These are phyloP conservation scores for Phytophthora cryptogea DNA, from an alignment of 352 stramenopile species.

Conservation along the genomic window DNA sequence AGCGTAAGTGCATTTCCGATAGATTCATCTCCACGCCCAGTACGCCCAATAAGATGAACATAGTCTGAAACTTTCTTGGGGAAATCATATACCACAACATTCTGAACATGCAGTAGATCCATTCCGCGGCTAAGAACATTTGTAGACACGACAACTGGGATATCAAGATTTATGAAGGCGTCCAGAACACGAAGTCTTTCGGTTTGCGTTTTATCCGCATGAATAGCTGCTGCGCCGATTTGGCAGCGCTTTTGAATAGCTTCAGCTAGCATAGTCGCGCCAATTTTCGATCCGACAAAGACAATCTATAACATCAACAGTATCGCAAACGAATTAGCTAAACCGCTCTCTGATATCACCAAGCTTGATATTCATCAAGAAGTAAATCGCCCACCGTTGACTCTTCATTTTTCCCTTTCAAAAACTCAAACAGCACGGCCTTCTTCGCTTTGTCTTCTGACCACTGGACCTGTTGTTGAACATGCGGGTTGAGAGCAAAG, in stretches of 20 bases:
- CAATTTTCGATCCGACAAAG: constrained; percentile 71
- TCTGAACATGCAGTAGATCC: constrained; percentile 64
- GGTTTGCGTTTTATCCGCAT: constrained; percentile 64
- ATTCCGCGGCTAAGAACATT: constrained; percentile 78
- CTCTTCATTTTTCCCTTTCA: constrained; percentile 38
- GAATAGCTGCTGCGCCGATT: constrained; percentile 46
- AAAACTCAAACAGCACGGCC: constrained; percentile 47
- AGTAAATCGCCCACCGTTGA: constrained; percentile 39
- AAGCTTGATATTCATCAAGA: not conserved
- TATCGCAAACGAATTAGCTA: constrained; percentile 5
- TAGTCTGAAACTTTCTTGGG: constrained; percentile 62
- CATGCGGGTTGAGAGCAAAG: constrained; percentile 35
- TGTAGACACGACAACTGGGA: constrained; percentile 64
- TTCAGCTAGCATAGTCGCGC: constrained; percentile 62
- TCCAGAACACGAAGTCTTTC: constrained; percentile 62
- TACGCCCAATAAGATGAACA: constrained; percentile 68
- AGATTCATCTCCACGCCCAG: constrained; percentile 29
- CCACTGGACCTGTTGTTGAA: constrained; percentile 53
- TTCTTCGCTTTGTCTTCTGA: constrained; percentile 68
- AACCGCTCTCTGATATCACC: not conserved
- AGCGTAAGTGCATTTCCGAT: constrained; percentile 44
- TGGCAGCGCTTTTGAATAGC: constrained; percentile 51
- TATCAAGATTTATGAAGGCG: constrained; percentile 55
- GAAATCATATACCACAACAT: constrained; percentile 79
- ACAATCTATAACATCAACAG: constrained; percentile 49